phyloP scores from a whole-genome alignment of 139 green algal genomes.

The Closterium sp. region DNA sequence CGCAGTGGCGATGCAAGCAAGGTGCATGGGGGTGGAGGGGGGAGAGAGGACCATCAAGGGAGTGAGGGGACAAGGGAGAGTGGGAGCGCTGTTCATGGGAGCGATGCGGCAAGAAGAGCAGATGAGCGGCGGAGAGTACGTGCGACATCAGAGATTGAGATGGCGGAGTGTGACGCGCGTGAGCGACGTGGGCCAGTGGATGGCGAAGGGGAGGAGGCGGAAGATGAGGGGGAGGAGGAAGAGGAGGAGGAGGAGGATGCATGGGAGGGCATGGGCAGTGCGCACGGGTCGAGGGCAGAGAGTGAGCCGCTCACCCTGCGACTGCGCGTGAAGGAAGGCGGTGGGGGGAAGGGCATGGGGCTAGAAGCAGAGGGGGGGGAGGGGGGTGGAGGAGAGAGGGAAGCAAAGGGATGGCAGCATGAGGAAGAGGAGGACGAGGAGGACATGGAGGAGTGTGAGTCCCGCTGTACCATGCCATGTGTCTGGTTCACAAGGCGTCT shows the following conservation, averaged over 20 bases:
- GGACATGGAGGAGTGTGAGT: not conserved
- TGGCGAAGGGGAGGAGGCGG: not conserved
- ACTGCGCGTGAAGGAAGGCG: not conserved
- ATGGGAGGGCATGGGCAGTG: not conserved
- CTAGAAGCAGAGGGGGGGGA: not conserved
- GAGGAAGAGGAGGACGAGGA: not conserved
- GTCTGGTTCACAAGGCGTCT: too few species aligned
- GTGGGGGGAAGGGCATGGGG: not conserved
- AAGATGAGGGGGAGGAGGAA: not conserved
- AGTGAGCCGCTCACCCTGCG: not conserved
- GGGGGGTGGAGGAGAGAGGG: not conserved
- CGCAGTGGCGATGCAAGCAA: not conserved
- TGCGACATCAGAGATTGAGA: not conserved
- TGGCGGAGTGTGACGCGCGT: not conserved
- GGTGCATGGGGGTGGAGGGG: not conserved
- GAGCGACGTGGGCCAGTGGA: not conserved
- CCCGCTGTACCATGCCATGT: too few species aligned
- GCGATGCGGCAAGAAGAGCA: not conserved
- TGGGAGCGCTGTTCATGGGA: not conserved
- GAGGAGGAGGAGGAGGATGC: not conserved
- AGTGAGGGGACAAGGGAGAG: not conserved
- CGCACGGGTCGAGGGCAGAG: not conserved
- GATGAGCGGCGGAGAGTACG: not conserved
- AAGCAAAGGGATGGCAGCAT: not conserved
- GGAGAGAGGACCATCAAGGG: not conserved